Evolutionary conservation across 2,329 filamentous ascomycete species (phyloP), one percentile per base, ranked within the genome.

Genomic region (Penicillium occitanis): DNA sequence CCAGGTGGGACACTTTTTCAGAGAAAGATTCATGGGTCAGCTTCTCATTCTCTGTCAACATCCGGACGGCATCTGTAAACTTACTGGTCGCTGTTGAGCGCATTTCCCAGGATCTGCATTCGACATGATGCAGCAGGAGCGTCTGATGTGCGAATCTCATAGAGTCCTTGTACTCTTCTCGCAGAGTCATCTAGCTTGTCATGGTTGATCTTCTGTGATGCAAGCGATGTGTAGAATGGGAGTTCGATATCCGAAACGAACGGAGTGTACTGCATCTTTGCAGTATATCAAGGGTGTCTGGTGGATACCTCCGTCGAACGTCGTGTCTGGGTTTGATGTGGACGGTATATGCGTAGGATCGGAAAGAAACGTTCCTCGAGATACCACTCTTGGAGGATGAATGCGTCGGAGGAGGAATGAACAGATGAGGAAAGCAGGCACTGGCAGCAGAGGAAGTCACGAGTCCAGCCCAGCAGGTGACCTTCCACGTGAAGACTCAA

Each of bases 141-240:
- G 71, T 92, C 90, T 50, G 84, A 83, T 11, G 88, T 83, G 51
- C 90, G 90, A 70, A 95, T 88, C 79, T 97, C 92, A 77, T 99
- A 99, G 51, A 97, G 81, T 3, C 95, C 95, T 35, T 96, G 84
- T 2, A 98, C 86, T 67, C 90, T 89, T 53, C 94, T 91, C 28
- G 93, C 91, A 10, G 93, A 96, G 78, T 96, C 94, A 81, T 97
- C 91, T 61, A 99, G 91, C 80, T 93, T 97, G 81, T 97, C 95
- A 85, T 96, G 90, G 77, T 98, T 93, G 76, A 99, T 92, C 81
- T 99, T 99, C 70, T 90, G 91, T 5, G 90, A 88, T 67, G 96
- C 95, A n/a, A 99, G 87, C 5, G 92, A 90, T 55, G 91, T 90
- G 77, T 97, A 99, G 80, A 99, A 99, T 53, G 93, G 92, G 51